Conservation (phyloP, 768 basidiomycete genomes). For the Russula compacta region DNA sequence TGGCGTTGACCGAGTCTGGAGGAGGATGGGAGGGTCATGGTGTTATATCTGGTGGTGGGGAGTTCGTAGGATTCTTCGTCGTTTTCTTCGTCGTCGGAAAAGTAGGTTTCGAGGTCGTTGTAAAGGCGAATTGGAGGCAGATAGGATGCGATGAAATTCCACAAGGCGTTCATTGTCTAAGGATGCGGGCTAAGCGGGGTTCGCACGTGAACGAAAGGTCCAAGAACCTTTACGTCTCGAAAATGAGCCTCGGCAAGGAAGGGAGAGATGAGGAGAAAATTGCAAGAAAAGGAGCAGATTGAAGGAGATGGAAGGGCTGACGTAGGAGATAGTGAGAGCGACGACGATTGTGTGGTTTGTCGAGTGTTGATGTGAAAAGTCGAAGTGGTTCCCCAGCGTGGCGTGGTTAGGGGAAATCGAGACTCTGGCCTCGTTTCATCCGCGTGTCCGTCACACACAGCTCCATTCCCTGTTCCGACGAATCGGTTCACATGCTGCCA, state of each 20-base stretch:
- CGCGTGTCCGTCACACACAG: conserved; percentile 1
- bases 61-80: conserved; percentile 16
- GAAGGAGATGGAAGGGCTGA: conserved; percentile 1
- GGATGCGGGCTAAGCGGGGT: conserved; percentile 13
- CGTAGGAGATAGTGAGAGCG: conserved; percentile 4
- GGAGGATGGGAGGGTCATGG: conserved; percentile 4
- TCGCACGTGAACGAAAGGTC: conserved; percentile 8
- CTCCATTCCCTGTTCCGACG: neutral
- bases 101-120: conserved; percentile 11
- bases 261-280: neutral
- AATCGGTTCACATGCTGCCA: conserved; percentile 3
- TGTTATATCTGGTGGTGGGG: conserved; percentile 8
- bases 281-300: neutral
- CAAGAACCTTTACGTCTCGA: conserved; percentile 9
- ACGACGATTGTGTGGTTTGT: neutral
- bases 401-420: neutral
- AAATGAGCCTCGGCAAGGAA: neutral
- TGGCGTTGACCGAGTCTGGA: conserved; percentile 12
- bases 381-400: neutral
- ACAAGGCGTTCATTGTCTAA: conserved; percentile 19
- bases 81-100: conserved; percentile 13
- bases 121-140: conserved; percentile 13
- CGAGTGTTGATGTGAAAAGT: neutral
- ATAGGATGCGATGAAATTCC: conserved; percentile 18
- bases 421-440: conserved; percentile 7